Base-by-base conservation (phyloP, 1,139 yeast species). In the Hemisphaericaspora subhashii region DNA sequence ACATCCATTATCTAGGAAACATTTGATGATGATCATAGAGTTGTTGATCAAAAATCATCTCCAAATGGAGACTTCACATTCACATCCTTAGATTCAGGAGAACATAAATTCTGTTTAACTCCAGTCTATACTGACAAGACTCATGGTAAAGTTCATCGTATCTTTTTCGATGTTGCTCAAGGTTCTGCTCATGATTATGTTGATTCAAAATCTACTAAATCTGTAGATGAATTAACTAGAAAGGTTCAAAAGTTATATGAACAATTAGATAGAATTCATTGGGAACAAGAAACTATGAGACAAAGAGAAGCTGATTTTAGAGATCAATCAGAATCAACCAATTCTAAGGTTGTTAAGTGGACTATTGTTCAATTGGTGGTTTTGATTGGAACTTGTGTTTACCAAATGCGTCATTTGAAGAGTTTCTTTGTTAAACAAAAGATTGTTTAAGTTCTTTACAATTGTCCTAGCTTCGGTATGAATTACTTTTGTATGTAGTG, bases 331-430 rank as follows among this genome's bases (percentile, higher is more conserved):
- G 78, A 72, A 57, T 47, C 63, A 37, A 72, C 77, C 46, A 72
- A 72, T 54, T 50, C 72, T 15, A 62, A 75, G 44, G 77, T 72
- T 20, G 64, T 72, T 28, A 66, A 59, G 52, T 72, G 77, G 77
- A 68, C 75, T 34, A 51, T 72, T 43, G 57, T 72, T 34, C 78
- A 72, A 56, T 60, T 72, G 47, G 16, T 68, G 25, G 77, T 72
- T 11, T 69, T 72, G 60, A 57, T 69, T 29, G 76, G 74, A 39
- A 70, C 78, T 23, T 72, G 77, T 54, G 60, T 66, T 43, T 72
- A 71, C 60, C 78, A 72, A 54, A 66, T 72, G 55, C 68, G 67
- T 42, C 77, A 72, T 55, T 72, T 72, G 68, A 72, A 71, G 69
- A 54, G 74, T 33, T 72, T 72, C 65, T 72, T 72, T 44, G 77